phyloP scores from a whole-genome alignment of 2,329 filamentous ascomycete genomes.

The Colletotrichum gloeosporioides region DNA sequence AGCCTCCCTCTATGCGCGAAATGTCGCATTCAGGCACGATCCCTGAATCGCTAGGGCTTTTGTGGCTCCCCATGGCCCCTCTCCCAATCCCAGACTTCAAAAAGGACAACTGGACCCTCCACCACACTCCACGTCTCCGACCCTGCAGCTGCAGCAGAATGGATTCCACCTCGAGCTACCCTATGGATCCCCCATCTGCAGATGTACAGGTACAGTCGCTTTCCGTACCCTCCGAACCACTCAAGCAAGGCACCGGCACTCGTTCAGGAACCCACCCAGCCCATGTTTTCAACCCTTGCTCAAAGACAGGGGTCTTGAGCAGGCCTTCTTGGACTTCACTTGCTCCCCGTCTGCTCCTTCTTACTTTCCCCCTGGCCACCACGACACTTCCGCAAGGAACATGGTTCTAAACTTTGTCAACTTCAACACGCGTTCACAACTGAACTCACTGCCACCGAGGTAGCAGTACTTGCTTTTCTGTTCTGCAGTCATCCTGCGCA shows the following conservation, averaged over 20 bases:
- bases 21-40: constrained; percentile 12
- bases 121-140: not conserved
- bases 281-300: constrained; percentile 15
- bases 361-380: not conserved
- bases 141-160: constrained; percentile 8
- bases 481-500: not conserved
- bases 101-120: not conserved
- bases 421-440: not conserved
- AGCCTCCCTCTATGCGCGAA: not conserved
- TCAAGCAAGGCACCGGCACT: constrained; percentile 20
- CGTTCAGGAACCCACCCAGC: constrained; percentile 17
- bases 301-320: not conserved
- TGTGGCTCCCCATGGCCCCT: not conserved
- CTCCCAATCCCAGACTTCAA: constrained; percentile 1
- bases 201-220: constrained; percentile 6
- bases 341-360: not conserved
- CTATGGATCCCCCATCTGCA: not conserved
- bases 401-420: constrained; percentile 5
- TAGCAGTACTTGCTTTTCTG: not conserved
- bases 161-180: not conserved
- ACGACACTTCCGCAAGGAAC: not conserved
- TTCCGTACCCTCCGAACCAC: constrained; percentile 15
- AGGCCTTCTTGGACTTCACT: constrained; percentile 14
- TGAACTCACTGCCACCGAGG: not conserved
- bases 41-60: constrained; percentile 1